Conservation (phyloP, 352 stramenopile species). For the Globisporangium nagaii region DNA sequence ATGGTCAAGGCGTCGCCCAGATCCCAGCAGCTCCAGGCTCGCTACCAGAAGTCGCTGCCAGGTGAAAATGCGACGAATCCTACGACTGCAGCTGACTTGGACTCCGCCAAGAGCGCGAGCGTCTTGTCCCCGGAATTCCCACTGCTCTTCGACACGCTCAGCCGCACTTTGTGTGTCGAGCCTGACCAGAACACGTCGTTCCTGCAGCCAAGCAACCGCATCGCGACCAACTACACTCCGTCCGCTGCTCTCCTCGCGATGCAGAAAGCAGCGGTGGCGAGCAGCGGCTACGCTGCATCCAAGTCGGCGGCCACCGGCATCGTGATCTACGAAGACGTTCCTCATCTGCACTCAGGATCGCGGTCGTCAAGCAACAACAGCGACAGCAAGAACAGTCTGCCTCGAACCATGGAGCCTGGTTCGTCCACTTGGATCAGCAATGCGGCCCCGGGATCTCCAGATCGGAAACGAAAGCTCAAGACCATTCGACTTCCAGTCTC, state of each 20-base stretch:
- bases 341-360: too few species aligned
- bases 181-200: conserved; percentile 50
- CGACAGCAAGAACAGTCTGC: neutral
- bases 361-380: neutral
- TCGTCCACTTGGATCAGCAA: neutral
- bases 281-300: neutral
- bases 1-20: conserved; percentile 15
- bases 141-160: conserved; percentile 56
- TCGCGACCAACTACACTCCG: conserved; percentile 61
- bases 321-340: conserved; percentile 2
- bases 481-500: neutral
- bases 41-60: neutral
- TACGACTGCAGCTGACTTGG: too few species aligned
- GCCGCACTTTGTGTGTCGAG: conserved; percentile 68
- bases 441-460: neutral
- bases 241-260: conserved; percentile 38
- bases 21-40: conserved; percentile 19
- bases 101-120: neutral
- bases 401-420: neutral
- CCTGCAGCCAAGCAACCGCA: conserved; percentile 64
- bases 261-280: conserved; percentile 16
- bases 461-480: neutral
- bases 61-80: neutral
- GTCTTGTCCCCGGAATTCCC: conserved; percentile 8
- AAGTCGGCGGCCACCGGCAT: conserved; percentile 1